phyloP scores from a whole-genome alignment of 306 rosid species.

The Casuarina equisetifolia region DNA sequence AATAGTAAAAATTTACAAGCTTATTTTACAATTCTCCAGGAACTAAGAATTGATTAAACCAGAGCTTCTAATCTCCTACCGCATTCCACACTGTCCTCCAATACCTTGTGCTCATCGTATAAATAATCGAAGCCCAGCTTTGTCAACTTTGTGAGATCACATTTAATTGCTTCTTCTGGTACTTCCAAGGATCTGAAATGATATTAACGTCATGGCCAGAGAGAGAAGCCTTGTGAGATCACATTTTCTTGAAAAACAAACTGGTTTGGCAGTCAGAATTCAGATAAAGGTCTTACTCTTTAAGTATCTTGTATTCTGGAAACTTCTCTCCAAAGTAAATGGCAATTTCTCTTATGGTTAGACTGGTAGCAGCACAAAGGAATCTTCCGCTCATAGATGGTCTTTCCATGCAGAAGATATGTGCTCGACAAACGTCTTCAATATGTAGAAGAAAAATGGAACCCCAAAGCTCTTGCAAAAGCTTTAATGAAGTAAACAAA shows the following conservation, averaged over 20 bases:
- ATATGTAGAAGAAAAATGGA: constrained; percentile 8
- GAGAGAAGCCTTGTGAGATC: neutral
- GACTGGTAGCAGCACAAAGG: constrained; percentile 30
- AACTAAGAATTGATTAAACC: neutral
- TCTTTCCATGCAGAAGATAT: constrained; percentile 45
- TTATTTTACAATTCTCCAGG: neutral
- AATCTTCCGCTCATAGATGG: constrained; percentile 48
- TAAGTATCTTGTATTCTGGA: constrained; percentile 18
- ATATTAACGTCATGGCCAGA: neutral
- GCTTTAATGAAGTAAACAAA: neutral
- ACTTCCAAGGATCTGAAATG: constrained; percentile 22
- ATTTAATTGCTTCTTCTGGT: constrained; percentile 7
- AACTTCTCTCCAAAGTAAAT: constrained; percentile 18
- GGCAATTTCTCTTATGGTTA: constrained; percentile 20
- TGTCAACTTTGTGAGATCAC: constrained; percentile 25
- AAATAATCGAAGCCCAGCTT: constrained; percentile 24
- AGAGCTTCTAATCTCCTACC: constrained; percentile 6
- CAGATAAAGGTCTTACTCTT: constrained; percentile 15
- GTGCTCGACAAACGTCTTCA: constrained; percentile 52
- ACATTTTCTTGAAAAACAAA: neutral
- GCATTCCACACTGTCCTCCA: constrained; percentile 23
- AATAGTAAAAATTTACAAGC: neutral
- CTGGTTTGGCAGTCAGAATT: neutral
- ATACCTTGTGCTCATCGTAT: constrained; percentile 15
- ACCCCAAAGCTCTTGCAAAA: constrained; percentile 2